Evolutionary conservation across 78 protist genomes (phyloP).

Genomic region (Dictyostelium intermedium): DNA sequence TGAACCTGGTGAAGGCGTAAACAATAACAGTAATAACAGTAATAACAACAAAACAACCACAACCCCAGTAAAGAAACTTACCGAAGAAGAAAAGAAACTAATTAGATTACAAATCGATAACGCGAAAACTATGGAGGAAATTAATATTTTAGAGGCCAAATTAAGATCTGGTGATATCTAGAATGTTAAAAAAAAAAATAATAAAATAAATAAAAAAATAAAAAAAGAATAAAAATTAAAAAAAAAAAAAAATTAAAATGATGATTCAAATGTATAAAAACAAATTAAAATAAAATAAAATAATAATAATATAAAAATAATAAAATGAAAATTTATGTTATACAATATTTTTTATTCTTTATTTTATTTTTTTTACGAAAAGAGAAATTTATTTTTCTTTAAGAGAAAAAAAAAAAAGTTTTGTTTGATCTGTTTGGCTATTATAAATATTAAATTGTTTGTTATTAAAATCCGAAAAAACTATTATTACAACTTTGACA

Average conservation of each 20-base stretch:
- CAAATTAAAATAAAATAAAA: no score
- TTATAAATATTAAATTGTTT: neutral
- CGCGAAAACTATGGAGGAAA: slow-evolving; percentile 33
- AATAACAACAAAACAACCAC: neutral
- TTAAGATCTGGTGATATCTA: neutral
- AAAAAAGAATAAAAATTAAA: neutral
- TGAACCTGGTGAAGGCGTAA: slow-evolving; percentile 44
- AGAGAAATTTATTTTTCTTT: neutral
- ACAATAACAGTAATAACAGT: neutral
- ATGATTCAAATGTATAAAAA: neutral
- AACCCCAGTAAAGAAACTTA: neutral
- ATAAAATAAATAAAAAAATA: neutral
- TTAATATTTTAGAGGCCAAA: neutral
- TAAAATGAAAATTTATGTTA: neutral
- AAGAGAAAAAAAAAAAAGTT: neutral
- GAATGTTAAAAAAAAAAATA: neutral
- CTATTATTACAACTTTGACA: neutral
- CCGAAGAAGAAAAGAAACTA: slow-evolving; percentile 10
- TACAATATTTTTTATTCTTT: neutral
- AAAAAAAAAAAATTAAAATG: neutral
- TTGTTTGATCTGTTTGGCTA: neutral
- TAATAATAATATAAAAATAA: no score
- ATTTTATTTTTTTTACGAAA: neutral
- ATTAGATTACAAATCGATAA: neutral
- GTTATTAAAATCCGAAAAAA: neutral